Percentiles rank a stretch among this genome's conserved stretches.
These are phyloP conservation scores for Quercus rubra DNA, from an alignment of 306 rosid species.

Conservation along the genomic window DNA sequence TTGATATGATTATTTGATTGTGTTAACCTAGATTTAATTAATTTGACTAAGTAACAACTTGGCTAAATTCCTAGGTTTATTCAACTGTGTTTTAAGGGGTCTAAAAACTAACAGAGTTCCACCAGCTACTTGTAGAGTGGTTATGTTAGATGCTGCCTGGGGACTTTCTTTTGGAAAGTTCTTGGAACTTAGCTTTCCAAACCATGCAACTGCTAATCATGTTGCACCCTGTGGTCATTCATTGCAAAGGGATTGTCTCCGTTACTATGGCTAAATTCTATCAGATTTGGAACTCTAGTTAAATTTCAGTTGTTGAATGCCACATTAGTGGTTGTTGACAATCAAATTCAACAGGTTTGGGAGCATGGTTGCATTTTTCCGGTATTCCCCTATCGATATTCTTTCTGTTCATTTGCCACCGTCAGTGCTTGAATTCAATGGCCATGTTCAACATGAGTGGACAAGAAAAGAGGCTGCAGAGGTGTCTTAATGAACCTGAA, in stretches of 20 bases:
- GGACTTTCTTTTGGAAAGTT: conserved; percentile 98
- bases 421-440: conserved; percentile 67
- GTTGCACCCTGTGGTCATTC: conserved; percentile 98
- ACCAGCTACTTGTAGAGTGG: conserved; percentile 88
- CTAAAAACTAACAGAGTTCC: no score
- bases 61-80: no score
- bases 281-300: conserved; percentile 5
- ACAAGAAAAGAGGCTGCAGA: conserved; percentile 70
- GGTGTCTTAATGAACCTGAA: conserved; percentile 41
- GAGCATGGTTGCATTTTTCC: conserved; percentile 92
- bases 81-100: no score
- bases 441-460: conserved; percentile 69
- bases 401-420: conserved; percentile 91
- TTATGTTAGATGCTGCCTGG: conserved; percentile 99
- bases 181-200: conserved; percentile 97
- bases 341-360: conserved; percentile 66
- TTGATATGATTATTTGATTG: no score
- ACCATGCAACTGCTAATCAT: conserved; percentile 98
- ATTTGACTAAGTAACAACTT: no score
- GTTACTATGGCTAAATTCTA: conserved; percentile 79
- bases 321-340: conserved; percentile 16
- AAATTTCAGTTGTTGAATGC: conserved; percentile 8
- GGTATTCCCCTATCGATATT: conserved; percentile 85
- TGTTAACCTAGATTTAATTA: no score
- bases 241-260: conserved; percentile 96